These are phyloP conservation scores for Gamsiella multidivaricata DNA, from an alignment of 192 early-diverging fungal genomes.

Conservation along the genomic window DNA sequence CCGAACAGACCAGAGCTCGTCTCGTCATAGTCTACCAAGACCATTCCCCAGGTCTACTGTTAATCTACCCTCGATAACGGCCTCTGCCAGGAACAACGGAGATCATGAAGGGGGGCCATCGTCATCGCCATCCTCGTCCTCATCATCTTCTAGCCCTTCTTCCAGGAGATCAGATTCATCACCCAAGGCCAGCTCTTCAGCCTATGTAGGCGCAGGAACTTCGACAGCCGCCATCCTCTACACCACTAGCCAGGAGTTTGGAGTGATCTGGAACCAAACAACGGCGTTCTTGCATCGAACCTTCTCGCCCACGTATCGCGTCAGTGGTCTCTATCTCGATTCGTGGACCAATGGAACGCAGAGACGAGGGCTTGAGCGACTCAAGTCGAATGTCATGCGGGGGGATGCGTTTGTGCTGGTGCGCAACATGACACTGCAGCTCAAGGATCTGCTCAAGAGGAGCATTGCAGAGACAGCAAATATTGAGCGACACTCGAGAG, in stretches of 20 bases:
- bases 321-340: constrained; percentile 26
- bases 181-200: background rate
- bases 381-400: constrained; percentile 28
- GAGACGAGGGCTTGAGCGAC: constrained; percentile 33
- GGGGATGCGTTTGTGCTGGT: constrained; percentile 32
- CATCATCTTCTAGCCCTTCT: constrained; percentile 6
- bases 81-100: background rate
- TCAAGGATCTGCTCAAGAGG: constrained; percentile 3
- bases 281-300: constrained; percentile 40
- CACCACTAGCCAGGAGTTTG: constrained; percentile 31
- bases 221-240: constrained; percentile 19
- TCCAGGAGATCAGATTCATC: constrained; percentile 7
- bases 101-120: constrained; percentile 4
- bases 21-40: background rate
- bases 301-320: constrained; percentile 48
- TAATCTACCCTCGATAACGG: background rate
- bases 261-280: constrained; percentile 26
- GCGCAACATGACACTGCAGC: constrained; percentile 21
- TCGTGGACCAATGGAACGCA: constrained; percentile 53
- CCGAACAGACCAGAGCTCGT: background rate
- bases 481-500: constrained; percentile 12
- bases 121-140: background rate
- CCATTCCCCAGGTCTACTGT: background rate
- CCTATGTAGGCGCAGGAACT: constrained; percentile 11
- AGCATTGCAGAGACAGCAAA: constrained; percentile 15